phyloP scores from a whole-genome alignment of 306 rosid species.

The Glycine latifolia region DNA sequence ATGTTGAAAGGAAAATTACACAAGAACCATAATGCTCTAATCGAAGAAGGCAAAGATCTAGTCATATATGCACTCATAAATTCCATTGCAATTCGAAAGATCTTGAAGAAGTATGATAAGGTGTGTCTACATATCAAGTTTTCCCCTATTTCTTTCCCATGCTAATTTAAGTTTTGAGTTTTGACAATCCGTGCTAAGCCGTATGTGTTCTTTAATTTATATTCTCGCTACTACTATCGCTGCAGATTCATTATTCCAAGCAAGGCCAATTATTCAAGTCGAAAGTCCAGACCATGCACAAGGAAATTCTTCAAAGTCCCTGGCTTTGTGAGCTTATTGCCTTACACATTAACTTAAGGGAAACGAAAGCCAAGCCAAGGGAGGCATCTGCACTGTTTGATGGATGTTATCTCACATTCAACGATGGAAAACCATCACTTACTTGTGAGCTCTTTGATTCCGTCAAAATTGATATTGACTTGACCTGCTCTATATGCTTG shows the following conservation, averaged over 20 bases:
- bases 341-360: slow-evolving; percentile 79
- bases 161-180: neutral
- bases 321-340: slow-evolving; percentile 94
- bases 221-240: slow-evolving; percentile 12
- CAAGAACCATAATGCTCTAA: slow-evolving; percentile 55
- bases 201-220: slow-evolving; percentile 7
- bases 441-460: slow-evolving; percentile 79
- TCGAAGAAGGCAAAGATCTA: slow-evolving; percentile 80
- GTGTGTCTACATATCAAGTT: slow-evolving; percentile 46
- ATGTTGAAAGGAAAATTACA: slow-evolving; percentile 66
- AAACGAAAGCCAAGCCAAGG: slow-evolving; percentile 49
- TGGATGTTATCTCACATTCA: slow-evolving; percentile 65
- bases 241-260: slow-evolving; percentile 91
- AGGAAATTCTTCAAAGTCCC: slow-evolving; percentile 95
- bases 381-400: slow-evolving; percentile 58
- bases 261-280: slow-evolving; percentile 95
- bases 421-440: slow-evolving; percentile 82
- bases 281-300: slow-evolving; percentile 79
- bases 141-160: neutral
- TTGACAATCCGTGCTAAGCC: no score
- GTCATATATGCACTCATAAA: slow-evolving; percentile 86
- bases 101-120: slow-evolving; percentile 93
- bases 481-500: slow-evolving; percentile 95
- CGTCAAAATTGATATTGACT: slow-evolving; percentile 72
- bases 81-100: slow-evolving; percentile 79